Evolutionary conservation across 345 rosid genomes (phyloP), one percentile per base, ranked within the genome.

Genomic region (Syzygium oleosum): DNA sequence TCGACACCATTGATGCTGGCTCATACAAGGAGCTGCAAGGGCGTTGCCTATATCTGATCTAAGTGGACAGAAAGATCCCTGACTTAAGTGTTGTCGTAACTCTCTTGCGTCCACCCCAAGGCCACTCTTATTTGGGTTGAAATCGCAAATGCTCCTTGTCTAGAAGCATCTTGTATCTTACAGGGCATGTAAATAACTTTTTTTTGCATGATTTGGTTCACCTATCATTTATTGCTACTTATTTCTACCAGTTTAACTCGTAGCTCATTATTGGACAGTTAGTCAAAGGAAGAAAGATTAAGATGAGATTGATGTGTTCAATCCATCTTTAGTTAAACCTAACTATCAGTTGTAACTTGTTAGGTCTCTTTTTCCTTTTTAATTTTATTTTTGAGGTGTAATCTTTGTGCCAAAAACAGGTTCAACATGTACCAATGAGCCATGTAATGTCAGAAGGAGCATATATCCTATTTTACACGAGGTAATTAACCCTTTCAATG

Each of bases 391-490:
- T 56, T 52, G 16, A 87, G 51, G 14, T 79, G 68, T 46, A 25
- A 84, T 58, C 86, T 31, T 41, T 88, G 49, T 49, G 86, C 88
- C 51, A 84, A 87, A 54, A 84, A 85, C 93, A 96, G 98, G 95
- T 95, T 87, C 94, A 88, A 91, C 94, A 90, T 52, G 98, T 96
- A 87, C 91, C 95, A 73, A 92, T 92, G 92, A 92, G 94, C 91
- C 97, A 95, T 90, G 98, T 96, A 90, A 96, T 96, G 98, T 96
- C 97, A 17, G 98, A 96, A 91, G 98, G 96, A 88, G 98, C 98
- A 85, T 96, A 96, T 88, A 96, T 96, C 87, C 91, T 96, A 91
- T 96, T 96, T 90, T 96, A 96, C 93, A 95, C 85, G 91, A 95
- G 98, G 98, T 95, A 93, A 88, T 85, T 52, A 85, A 52, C 25